Percentiles rank a stretch among this genome's conserved stretches.
phyloP scores from a whole-genome alignment of 202 grass and related monocot species.

The Eragrostis tef region DNA sequence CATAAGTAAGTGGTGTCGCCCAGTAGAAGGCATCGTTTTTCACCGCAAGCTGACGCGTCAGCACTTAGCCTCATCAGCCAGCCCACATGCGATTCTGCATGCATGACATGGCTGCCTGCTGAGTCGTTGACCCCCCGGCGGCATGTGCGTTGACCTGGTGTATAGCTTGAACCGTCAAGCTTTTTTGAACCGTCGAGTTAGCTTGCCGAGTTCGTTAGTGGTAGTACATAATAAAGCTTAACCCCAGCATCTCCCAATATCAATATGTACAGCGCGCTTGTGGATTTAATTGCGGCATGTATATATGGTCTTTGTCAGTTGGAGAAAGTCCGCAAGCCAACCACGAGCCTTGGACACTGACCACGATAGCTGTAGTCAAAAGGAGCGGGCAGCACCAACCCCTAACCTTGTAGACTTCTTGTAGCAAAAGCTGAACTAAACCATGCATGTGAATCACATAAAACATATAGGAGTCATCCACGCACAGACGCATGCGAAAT shows the following conservation, averaged over 20 bases:
- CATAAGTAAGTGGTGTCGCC: not conserved
- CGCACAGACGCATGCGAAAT: not conserved
- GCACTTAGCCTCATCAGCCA: not conserved
- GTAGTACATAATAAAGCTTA: slow-evolving; percentile 5
- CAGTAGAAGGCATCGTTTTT: not conserved
- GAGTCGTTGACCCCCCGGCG: not conserved
- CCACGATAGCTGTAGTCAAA: not conserved
- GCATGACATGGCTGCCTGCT: not conserved
- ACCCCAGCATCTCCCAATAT: not conserved
- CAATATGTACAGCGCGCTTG: not conserved
- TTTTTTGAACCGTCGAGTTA: not conserved
- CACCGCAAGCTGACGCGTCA: not conserved
- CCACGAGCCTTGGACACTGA: not conserved
- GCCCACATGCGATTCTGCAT: not conserved
- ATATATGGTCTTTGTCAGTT: slow-evolving; percentile 31
- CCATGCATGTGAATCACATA: not conserved
- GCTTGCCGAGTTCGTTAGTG: not conserved
- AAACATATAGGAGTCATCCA: too few species aligned
- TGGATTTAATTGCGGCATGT: slow-evolving; percentile 7
- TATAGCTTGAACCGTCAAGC: not conserved
- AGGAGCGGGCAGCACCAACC: not conserved
- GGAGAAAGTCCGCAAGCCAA: slow-evolving; percentile 16
- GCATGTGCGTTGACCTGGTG: not conserved
- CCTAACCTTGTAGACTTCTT: not conserved
- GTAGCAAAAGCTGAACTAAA: not conserved